Percentiles rank a stretch among this genome's conserved stretches.
Evolutionary conservation across 2,329 filamentous ascomycete species (phyloP).

Genomic region (Fusarium mangiferae): DNA sequence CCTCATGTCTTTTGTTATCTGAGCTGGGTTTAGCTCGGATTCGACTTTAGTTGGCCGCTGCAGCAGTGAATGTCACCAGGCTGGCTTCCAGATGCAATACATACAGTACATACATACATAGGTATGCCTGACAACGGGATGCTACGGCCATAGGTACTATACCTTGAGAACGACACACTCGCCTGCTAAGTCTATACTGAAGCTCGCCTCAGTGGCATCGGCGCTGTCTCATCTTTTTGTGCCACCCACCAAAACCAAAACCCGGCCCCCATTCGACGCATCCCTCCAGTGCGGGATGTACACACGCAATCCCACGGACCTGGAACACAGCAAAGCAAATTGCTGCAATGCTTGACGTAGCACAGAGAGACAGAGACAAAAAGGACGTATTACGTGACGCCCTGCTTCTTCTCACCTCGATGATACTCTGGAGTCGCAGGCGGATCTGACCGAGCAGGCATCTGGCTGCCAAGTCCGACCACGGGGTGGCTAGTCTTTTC

Average conservation of each 20-base stretch:
- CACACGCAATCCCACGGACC: constrained; percentile 33
- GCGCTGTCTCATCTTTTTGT: constrained; percentile 10
- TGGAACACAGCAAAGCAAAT: constrained; percentile 34
- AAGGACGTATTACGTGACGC: neutral
- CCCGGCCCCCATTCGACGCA: neutral
- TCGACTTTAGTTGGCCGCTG: neutral
- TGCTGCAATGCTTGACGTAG: constrained; percentile 10
- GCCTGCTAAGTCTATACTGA: neutral
- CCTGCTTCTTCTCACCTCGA: neutral
- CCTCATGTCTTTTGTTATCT: neutral
- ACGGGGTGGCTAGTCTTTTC: neutral
- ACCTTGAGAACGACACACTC: neutral
- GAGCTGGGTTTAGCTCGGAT: neutral
- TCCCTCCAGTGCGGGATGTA: constrained; percentile 16
- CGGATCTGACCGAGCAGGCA: constrained; percentile 8
- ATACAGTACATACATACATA: neutral
- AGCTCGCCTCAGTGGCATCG: neutral
- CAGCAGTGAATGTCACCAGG: constrained; percentile 1
- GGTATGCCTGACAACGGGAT: neutral
- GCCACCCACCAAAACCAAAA: neutral
- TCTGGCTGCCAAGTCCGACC: neutral
- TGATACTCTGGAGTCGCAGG: neutral
- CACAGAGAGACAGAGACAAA: neutral
- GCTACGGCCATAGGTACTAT: neutral
- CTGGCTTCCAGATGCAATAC: neutral